Percentiles rank a stretch among this genome's conserved stretches.
Evolutionary conservation across 1,284 basidiomycete species (phyloP).

Genomic region (Psilocybe mexicana): DNA sequence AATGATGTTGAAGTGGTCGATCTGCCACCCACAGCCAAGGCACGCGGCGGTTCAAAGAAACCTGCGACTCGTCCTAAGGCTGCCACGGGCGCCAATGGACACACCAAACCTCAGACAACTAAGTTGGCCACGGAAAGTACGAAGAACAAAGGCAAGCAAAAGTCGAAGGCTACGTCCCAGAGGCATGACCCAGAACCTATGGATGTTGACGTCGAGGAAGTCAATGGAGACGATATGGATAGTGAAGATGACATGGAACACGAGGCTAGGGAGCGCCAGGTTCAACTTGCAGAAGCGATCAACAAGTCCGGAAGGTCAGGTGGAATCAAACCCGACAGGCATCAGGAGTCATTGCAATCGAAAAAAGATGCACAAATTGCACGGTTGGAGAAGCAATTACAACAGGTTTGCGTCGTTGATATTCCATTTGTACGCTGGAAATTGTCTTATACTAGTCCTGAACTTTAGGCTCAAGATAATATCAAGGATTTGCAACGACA

Average conservation of each 20-base stretch:
- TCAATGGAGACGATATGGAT: slow-evolving; percentile 22
- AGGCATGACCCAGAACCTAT: slow-evolving; percentile 22
- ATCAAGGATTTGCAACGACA: slow-evolving; percentile 51
- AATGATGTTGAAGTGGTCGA: slow-evolving; percentile 22
- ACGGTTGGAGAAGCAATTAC: slow-evolving; percentile 27
- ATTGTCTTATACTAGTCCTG: neutral
- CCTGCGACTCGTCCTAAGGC: slow-evolving; percentile 8
- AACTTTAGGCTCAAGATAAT: slow-evolving; percentile 42
- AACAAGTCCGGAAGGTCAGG: slow-evolving; percentile 14
- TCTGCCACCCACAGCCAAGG: slow-evolving; percentile 14
- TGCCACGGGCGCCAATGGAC: slow-evolving; percentile 26
- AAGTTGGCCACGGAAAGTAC: neutral
- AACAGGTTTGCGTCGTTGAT: slow-evolving; percentile 22
- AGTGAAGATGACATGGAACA: slow-evolving; percentile 8
- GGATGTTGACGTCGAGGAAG: slow-evolving; percentile 30
- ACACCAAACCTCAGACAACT: slow-evolving; percentile 27
- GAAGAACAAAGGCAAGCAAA: slow-evolving; percentile 34
- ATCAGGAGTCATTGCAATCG: slow-evolving; percentile 11
- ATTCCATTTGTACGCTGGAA: neutral
- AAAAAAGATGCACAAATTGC: slow-evolving; percentile 18
- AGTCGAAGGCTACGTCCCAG: slow-evolving; percentile 18
- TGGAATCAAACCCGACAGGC: slow-evolving; percentile 7
- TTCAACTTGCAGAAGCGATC: slow-evolving; percentile 11
- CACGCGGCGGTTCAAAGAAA: slow-evolving; percentile 19
- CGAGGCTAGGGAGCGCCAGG: slow-evolving; percentile 12